Evolutionary conservation across 2,329 filamentous ascomycete genomes (phyloP).

Genomic region (Aspergillus sp.): DNA sequence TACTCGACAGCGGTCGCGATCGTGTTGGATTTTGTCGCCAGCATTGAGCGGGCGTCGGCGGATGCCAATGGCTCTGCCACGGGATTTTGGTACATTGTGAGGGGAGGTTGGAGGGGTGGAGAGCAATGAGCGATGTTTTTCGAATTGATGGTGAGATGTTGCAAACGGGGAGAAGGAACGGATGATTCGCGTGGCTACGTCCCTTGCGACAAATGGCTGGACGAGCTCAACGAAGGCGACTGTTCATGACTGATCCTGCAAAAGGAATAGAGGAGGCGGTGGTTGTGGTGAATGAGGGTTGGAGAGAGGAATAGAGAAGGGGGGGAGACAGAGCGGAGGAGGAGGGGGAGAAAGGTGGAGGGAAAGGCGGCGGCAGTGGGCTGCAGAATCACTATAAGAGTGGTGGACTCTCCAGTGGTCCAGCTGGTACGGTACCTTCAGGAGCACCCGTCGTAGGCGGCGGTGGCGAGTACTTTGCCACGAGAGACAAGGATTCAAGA

Average conservation of each 20-base stretch:
- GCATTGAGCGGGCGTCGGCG: slow-evolving; percentile 29
- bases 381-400: neutral
- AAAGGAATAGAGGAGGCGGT: slow-evolving; percentile 1
- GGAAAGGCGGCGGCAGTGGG: neutral
- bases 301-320: neutral
- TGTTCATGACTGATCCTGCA: slow-evolving; percentile 21
- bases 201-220: slow-evolving; percentile 18
- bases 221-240: slow-evolving; percentile 18
- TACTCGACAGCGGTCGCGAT: slow-evolving; percentile 45
- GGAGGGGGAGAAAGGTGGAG: neutral
- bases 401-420: neutral
- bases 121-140: slow-evolving; percentile 7
- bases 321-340: neutral
- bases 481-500: neutral
- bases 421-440: neutral
- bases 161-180: slow-evolving; percentile 2
- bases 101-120: slow-evolving; percentile 10
- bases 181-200: slow-evolving; percentile 9
- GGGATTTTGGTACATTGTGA: slow-evolving; percentile 32
- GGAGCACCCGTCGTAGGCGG: neutral
- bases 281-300: neutral
- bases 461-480: neutral
- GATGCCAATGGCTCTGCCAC: slow-evolving; percentile 29
- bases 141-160: neutral
- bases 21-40: slow-evolving; percentile 34